Base-by-base conservation (phyloP, 495 filamentous ascomycete species). In the Penicillium crystallinum region DNA sequence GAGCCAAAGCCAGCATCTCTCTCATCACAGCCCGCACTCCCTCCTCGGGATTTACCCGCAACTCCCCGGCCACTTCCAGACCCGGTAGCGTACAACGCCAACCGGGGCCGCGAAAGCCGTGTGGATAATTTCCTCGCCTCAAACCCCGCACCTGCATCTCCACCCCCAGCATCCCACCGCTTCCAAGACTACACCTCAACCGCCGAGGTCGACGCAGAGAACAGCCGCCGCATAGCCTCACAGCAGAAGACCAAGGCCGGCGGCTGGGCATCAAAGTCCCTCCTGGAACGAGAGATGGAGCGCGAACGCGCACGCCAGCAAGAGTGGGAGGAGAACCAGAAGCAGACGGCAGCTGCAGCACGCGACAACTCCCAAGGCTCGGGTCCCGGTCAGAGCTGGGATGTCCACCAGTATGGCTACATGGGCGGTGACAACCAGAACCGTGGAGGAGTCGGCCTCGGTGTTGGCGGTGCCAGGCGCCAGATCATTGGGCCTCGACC, bases 271-370 rank as follows among this genome's bases (percentile, higher is more conserved):
- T 78, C 79, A 47, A 91, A 90, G 68, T 89, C 87, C 3, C 78
- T 98, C 6, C 77, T 97, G 1, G 91, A 96, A 69, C 84, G 91
- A 18, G 93, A 98, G 66, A 96, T 97, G 89, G 93, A 98, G 68
- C 80, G 88, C 56, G 93, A 98, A 70, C 81, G 95, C 10, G 88
- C 95, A 66, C 79, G 92, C 34, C 93, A 98, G 71, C 77, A 81
- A 45, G 93, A 98, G 59, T 98, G 93, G 93, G 93, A 97, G 60
- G 87, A 92, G 49, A 78, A 80, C n/a, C 93, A 97, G 70, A 80
- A 85, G 51, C 85, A 84, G 55, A 85, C 82, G 2, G 74, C 80
- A 42, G 75, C 76, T 38, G 83, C 80, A 6, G 76, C 77, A 21
- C 55, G 57, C 15, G 74, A 72, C 56, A 56, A 59, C 56, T 78